Conservation (phyloP, 116 monocot species). For the Thalassia testudinum region DNA sequence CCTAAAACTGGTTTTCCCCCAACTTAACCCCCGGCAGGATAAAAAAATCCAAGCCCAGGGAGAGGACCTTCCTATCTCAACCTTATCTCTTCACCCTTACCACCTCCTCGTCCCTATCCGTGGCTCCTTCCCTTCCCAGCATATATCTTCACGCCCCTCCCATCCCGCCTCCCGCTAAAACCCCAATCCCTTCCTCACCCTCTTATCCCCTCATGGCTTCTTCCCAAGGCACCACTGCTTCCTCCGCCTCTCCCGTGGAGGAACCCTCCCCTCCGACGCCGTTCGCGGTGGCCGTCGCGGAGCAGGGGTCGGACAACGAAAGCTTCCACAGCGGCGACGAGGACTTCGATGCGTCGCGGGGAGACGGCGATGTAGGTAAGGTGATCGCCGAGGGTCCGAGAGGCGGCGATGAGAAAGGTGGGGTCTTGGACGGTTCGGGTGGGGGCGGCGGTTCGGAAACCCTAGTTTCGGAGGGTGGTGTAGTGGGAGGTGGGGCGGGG, state of each 20-base stretch:
- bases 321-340: conserved; percentile 5
- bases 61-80: not conserved
- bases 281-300: not conserved
- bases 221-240: not conserved
- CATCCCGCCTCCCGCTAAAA: not conserved
- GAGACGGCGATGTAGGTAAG: not conserved
- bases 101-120: not conserved
- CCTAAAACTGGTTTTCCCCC: too few relatives aligned
- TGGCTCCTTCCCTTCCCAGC: not conserved
- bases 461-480: too few relatives aligned
- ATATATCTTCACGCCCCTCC: not conserved
- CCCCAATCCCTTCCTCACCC: not conserved
- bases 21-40: too few relatives aligned
- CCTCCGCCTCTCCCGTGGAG: not conserved
- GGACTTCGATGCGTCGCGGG: not conserved
- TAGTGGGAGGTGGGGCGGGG: too few relatives aligned
- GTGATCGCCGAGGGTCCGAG: not conserved
- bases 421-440: too few relatives aligned
- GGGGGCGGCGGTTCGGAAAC: too few relatives aligned
- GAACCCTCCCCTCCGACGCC: not conserved
- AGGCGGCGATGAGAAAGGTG: not conserved
- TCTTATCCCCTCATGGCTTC: not conserved
- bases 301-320: not conserved
- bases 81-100: conserved; percentile 1
- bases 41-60: too few relatives aligned